A percentile compares a stretch with the other conserved stretches of the same genome.
phyloP scores from a whole-genome alignment of 305 asterid genomes.

The Fraxinus velutina region DNA sequence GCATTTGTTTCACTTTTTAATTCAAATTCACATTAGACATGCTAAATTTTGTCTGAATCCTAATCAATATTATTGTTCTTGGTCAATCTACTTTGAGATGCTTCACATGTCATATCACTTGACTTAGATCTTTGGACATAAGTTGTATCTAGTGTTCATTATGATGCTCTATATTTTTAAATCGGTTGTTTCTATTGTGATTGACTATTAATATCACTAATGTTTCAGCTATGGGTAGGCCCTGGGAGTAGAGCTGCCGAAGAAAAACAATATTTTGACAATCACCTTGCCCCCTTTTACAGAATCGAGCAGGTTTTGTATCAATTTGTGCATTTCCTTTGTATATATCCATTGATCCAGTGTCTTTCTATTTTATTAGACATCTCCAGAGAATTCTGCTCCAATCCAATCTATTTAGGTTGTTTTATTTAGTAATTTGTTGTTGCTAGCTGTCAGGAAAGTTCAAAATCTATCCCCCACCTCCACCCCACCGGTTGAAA shows the following conservation, averaged over 20 bases:
- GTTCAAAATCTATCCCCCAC: background rate
- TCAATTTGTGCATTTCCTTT: background rate
- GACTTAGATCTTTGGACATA: background rate
- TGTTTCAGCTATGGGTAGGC: constrained; percentile 93
- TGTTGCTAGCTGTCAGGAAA: background rate
- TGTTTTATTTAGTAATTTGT: background rate
- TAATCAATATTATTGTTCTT: background rate
- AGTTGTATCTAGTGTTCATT: background rate
- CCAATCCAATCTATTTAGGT: background rate
- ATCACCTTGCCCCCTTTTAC: constrained; percentile 91
- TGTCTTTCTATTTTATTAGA: background rate
- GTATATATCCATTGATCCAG: background rate
- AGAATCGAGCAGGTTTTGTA: constrained; percentile 89
- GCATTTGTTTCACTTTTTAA: background rate
- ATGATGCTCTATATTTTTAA: constrained; percentile 6
- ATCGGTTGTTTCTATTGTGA: constrained; percentile 6
- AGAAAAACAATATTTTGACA: constrained; percentile 89
- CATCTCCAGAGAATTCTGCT: background rate
- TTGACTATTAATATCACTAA: background rate
- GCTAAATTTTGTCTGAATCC: background rate
- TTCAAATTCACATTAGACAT: background rate
- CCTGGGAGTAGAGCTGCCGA: constrained; percentile 98
- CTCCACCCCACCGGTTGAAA: constrained; percentile 2
- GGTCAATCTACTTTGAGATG: background rate
- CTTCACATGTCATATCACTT: constrained; percentile 3